phyloP scores from a whole-genome alignment of 2,329 filamentous ascomycete genomes.

The Fusarium sp. region DNA sequence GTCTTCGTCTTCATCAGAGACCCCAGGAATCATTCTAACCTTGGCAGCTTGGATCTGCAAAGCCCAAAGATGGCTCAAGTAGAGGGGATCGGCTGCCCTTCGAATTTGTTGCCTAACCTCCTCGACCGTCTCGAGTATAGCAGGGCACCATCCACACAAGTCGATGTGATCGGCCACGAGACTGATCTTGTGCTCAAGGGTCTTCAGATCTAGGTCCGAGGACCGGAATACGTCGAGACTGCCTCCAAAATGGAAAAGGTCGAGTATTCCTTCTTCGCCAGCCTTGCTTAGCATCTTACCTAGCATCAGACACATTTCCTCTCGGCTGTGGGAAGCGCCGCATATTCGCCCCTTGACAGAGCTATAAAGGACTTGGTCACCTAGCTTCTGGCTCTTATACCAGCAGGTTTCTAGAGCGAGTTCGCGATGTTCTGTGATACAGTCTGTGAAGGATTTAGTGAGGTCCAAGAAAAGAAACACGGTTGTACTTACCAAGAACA shows the following conservation, averaged over 20 bases:
- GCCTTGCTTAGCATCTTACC: slow-evolving; percentile 25
- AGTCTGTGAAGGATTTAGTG: slow-evolving; percentile 5
- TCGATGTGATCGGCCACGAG: slow-evolving; percentile 3
- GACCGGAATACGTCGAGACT: neutral
- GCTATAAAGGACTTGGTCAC: neutral
- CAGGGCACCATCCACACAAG: slow-evolving; percentile 9
- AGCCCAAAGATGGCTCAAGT: neutral
- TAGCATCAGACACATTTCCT: slow-evolving; percentile 4
- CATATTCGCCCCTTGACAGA: neutral
- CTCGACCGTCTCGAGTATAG: neutral
- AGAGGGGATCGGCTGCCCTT: slow-evolving; percentile 7
- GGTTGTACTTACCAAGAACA: slow-evolving; percentile 6
- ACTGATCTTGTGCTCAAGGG: neutral
- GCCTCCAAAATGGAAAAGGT: slow-evolving; percentile 5
- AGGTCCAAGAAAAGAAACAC: neutral
- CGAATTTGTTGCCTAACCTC: neutral
- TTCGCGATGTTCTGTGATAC: slow-evolving; percentile 14
- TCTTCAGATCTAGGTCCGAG: neutral
- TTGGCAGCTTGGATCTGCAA: slow-evolving; percentile 9
- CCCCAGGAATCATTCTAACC: neutral
- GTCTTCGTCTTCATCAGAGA: neutral
- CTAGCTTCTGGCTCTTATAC: slow-evolving; percentile 18
- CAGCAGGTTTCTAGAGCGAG: slow-evolving; percentile 2
- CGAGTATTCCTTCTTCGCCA: neutral
- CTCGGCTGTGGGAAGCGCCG: neutral